These are phyloP conservation scores for Auriscalpium vulgare DNA, from an alignment of 768 basidiomycete species.

Conservation along the genomic window DNA sequence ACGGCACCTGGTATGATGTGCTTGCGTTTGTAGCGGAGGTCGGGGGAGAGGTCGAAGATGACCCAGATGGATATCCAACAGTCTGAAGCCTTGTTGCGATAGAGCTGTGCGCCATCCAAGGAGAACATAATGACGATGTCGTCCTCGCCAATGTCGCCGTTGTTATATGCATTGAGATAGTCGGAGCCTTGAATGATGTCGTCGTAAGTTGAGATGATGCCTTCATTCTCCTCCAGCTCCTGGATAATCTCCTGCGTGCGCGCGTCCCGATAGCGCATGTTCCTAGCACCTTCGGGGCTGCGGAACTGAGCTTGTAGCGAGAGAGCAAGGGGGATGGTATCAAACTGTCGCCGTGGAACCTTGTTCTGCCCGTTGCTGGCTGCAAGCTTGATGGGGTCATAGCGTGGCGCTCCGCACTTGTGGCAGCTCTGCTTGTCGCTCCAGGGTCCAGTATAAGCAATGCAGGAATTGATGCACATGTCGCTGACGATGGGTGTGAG, in stretches of 20 bases:
- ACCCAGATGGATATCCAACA: conserved; percentile 32
- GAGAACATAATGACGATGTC: conserved; percentile 30
- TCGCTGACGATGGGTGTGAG: conserved; percentile 1
- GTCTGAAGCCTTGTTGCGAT: conserved; percentile 25
- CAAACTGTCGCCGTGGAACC: conserved; percentile 5
- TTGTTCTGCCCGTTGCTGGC: neutral
- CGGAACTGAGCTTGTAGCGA: conserved; percentile 11
- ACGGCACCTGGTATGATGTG: conserved; percentile 24
- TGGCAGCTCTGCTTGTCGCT: conserved; percentile 6
- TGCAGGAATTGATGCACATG: conserved; percentile 15
- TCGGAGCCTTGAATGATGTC: conserved; percentile 26
- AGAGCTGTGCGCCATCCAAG: conserved; percentile 35
- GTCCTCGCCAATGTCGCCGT: conserved; percentile 13
- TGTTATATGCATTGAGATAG: conserved; percentile 17
- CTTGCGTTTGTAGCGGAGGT: conserved; percentile 24
- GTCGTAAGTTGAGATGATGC: conserved; percentile 3
- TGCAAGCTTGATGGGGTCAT: conserved; percentile 1
- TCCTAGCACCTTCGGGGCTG: neutral
- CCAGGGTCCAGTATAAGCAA: conserved; percentile 15
- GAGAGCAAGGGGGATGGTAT: conserved; percentile 16
- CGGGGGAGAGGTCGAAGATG: conserved; percentile 24
- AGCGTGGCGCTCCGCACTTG: conserved; percentile 4
- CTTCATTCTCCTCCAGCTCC: neutral
- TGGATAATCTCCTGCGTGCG: neutral
- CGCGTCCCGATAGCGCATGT: conserved; percentile 6